These are phyloP conservation scores for Amanita phalloides DNA, from an alignment of 768 basidiomycete genomes.

Conservation along the genomic window DNA sequence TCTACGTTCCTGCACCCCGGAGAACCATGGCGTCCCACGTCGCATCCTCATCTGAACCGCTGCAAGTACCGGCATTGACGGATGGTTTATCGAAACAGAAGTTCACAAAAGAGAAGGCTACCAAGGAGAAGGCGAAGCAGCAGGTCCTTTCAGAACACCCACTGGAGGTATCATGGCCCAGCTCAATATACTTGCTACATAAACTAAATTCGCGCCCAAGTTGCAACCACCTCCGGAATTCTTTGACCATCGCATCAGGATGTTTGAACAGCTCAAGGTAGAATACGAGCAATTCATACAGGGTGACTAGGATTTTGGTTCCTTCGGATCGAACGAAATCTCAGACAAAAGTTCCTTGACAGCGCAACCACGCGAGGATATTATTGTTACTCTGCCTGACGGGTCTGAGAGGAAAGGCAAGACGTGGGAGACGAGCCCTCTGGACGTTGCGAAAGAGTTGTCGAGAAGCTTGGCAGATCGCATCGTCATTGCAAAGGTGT, in stretches of 20 bases:
- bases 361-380: constrained; percentile 79
- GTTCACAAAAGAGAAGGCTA: constrained; percentile 25
- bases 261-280: constrained; percentile 80
- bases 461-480: constrained; percentile 82
- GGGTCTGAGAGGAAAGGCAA: constrained; percentile 75
- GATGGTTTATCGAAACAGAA: constrained; percentile 14
- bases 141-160: constrained; percentile 36
- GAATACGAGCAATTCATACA: constrained; percentile 77
- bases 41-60: constrained; percentile 44
- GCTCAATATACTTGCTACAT: neutral
- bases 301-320: constrained; percentile 28
- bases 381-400: constrained; percentile 77
- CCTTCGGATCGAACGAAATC: neutral
- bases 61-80: constrained; percentile 25
- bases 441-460: constrained; percentile 83
- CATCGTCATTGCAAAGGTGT: constrained; percentile 87
- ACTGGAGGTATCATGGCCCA: constrained; percentile 41
- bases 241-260: constrained; percentile 81
- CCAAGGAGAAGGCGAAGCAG: constrained; percentile 26
- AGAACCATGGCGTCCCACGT: constrained; percentile 44
- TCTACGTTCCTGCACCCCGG: constrained; percentile 14
- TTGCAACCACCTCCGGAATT: constrained; percentile 76
- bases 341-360: constrained; percentile 1
- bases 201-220: constrained; percentile 23
- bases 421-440: constrained; percentile 92